Base-by-base conservation (phyloP, 352 stramenopile genomes). In the Aphanomyces invadans region DNA sequence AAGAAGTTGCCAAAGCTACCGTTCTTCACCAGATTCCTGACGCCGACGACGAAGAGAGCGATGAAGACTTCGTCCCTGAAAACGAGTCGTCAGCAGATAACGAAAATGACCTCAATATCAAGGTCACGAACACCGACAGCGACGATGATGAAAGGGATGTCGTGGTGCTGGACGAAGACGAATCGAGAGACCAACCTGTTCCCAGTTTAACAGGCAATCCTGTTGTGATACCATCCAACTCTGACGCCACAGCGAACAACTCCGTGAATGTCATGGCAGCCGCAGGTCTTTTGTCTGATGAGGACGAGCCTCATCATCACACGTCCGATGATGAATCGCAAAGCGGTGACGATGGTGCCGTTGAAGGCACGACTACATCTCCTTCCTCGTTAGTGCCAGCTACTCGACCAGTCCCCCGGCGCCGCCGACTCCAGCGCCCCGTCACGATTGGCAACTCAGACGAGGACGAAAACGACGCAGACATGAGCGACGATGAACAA, bases 281-380 rank as follows among this genome's bases (percentile, higher is more conserved):
- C 31, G 33, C 55, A 49, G 33, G 33, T 5, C 55, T 51, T 32
- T 52, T 32, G 10, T 29, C 42, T 4, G 45, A 70, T 36, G 72
- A 86, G 26, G 31, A 69, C 71, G 28, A 32, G 5, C 77, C 88
- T 32, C 75, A 76, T 1, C 87, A 86, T 44, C 78, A 87, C 39
- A 78, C 79, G 0, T n/a, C n/a, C n/a, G 36, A 15, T 15, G 79
- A 87, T 53, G 86, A 77, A 29, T 78, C 86, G 61, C 70, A 83
- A 39, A 80, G 87, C 45, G 72, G 73, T 15, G 72, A 71, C 17
- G 70, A 79, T 0, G 70, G 73, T 10, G 70, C 69, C 36, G 36
- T 42, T 42, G n/a, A n/a, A n/a, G n/a, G n/a, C n/a, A n/a, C n/a
- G n/a, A n/a, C n/a, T n/a, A n/a, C n/a, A n/a, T n/a, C n/a, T n/a